Percentiles rank a stretch among this genome's conserved stretches.
Conservation (phyloP, 441 rosid species). For the Euphorbia corollata region DNA sequence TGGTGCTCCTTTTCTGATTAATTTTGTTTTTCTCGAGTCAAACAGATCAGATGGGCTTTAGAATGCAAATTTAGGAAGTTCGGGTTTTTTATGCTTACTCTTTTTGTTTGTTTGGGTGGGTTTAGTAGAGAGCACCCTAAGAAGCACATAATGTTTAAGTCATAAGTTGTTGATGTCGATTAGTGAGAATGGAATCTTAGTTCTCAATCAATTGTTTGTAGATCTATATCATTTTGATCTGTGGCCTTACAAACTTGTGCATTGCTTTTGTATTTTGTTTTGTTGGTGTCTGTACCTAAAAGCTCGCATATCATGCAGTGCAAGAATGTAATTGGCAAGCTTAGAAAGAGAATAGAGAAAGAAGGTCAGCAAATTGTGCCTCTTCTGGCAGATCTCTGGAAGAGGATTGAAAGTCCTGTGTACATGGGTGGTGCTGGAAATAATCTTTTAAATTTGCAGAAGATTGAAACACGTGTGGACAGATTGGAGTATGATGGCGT, state of each 20-base stretch:
- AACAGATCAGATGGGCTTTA: neutral
- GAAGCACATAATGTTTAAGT: neutral
- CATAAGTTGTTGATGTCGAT: neutral
- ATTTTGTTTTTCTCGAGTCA: neutral
- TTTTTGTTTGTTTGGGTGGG: neutral
- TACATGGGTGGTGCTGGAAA: slow-evolving; percentile 55
- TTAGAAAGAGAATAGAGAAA: slow-evolving; percentile 79
- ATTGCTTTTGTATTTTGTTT: neutral
- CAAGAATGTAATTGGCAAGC: slow-evolving; percentile 85
- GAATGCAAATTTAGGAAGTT: neutral
- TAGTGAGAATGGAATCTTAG: neutral
- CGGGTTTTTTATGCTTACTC: neutral
- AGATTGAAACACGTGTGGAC: slow-evolving; percentile 83
- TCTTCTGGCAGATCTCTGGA: slow-evolving; percentile 84
- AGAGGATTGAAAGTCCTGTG: slow-evolving; percentile 62
- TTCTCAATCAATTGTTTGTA: neutral
- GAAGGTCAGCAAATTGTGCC: slow-evolving; percentile 97
- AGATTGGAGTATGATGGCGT: slow-evolving; percentile 72
- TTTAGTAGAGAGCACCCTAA: neutral
- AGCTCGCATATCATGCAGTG: slow-evolving; percentile 47
- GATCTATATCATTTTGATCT: neutral
- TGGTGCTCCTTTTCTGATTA: neutral
- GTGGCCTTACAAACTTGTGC: neutral
- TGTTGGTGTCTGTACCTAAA: slow-evolving; percentile 9
- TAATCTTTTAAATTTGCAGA: slow-evolving; percentile 70